phyloP scores from a whole-genome alignment of 768 basidiomycete species.

The Phylloporus arenicola region DNA sequence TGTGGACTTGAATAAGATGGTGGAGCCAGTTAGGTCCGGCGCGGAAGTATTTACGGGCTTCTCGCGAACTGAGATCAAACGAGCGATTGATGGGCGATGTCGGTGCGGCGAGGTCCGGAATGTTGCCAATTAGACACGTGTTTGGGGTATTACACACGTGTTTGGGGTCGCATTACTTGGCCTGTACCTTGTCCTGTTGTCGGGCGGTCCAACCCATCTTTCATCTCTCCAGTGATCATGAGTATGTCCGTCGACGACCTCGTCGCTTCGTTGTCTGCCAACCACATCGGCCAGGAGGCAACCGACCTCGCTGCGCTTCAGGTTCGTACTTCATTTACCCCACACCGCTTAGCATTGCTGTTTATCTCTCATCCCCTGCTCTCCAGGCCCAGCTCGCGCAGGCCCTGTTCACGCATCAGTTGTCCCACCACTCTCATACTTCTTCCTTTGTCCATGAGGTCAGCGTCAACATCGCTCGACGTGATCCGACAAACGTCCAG shows the following conservation, averaged over 20 bases:
- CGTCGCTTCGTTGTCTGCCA: slow-evolving; percentile 40
- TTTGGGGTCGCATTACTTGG: slow-evolving; percentile 16
- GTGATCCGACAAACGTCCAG: slow-evolving; percentile 33
- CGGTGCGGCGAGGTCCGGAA: slow-evolving; percentile 11
- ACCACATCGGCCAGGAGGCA: slow-evolving; percentile 52
- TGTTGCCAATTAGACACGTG: slow-evolving; percentile 11
- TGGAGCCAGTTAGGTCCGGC: background rate
- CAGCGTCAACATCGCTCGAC: slow-evolving; percentile 20
- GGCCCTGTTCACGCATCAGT: slow-evolving; percentile 34
- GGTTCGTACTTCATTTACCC: slow-evolving; percentile 28
- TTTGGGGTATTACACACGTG: slow-evolving; percentile 18
- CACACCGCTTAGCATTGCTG: slow-evolving; percentile 8
- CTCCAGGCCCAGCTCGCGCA: slow-evolving; percentile 43
- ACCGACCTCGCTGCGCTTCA: slow-evolving; percentile 45
- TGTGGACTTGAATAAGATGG: background rate
- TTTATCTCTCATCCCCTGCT: slow-evolving; percentile 14
- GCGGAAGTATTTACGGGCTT: background rate
- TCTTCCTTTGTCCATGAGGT: slow-evolving; percentile 18
- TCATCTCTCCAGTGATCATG: slow-evolving; percentile 29
- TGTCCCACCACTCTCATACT: slow-evolving; percentile 14
- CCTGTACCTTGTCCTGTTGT: slow-evolving; percentile 10
- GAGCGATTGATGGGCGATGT: background rate
- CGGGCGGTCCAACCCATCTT: background rate
- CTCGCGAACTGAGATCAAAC: background rate
- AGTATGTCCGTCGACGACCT: slow-evolving; percentile 48